These are phyloP conservation scores for Lojkania enalia DNA, from an alignment of 2,329 filamentous ascomycete species.

Conservation along the genomic window DNA sequence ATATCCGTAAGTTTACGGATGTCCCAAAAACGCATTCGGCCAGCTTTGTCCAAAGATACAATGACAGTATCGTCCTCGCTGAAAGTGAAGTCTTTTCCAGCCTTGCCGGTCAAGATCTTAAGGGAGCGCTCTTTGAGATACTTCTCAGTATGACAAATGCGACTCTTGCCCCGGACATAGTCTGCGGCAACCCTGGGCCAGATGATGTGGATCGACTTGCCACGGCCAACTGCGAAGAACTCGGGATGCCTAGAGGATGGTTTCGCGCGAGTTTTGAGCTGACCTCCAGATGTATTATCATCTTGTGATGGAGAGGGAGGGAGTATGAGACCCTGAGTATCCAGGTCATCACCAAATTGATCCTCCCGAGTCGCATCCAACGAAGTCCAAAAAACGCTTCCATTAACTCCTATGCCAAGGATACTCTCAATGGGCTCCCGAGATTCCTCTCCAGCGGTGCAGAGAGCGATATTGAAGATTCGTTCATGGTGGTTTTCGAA, in stretches of 20 bases:
- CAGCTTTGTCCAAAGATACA: conserved; percentile 94
- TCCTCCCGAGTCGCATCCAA: conserved; percentile 52
- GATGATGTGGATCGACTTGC: conserved; percentile 93
- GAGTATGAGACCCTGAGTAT: conserved; percentile 84
- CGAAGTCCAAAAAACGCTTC: conserved; percentile 93
- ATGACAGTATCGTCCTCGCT: conserved; percentile 95
- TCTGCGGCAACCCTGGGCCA: conserved; percentile 60
- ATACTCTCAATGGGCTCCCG: conserved; percentile 66
- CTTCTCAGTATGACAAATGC: conserved; percentile 79
- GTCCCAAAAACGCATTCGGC: conserved; percentile 97
- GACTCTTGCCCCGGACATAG: conserved; percentile 57
- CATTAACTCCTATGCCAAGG: conserved; percentile 90
- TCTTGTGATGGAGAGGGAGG: conserved; percentile 84
- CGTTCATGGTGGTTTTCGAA: conserved; percentile 91
- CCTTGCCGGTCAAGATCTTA: conserved; percentile 96
- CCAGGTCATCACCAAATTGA: conserved; percentile 76
- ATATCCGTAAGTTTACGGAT: conserved; percentile 72
- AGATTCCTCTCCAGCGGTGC: conserved; percentile 62
- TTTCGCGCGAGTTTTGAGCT: conserved; percentile 93
- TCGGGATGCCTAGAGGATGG: conserved; percentile 87
- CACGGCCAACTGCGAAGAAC: conserved; percentile 92
- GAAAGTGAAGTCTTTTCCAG: conserved; percentile 97
- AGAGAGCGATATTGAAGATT: conserved; percentile 91
- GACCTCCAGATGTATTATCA: conserved; percentile 86
- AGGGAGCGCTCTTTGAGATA: conserved; percentile 84